These are phyloP conservation scores for Dorcoceras hygrometricum DNA, from an alignment of 257 asterid species.

Conservation along the genomic window DNA sequence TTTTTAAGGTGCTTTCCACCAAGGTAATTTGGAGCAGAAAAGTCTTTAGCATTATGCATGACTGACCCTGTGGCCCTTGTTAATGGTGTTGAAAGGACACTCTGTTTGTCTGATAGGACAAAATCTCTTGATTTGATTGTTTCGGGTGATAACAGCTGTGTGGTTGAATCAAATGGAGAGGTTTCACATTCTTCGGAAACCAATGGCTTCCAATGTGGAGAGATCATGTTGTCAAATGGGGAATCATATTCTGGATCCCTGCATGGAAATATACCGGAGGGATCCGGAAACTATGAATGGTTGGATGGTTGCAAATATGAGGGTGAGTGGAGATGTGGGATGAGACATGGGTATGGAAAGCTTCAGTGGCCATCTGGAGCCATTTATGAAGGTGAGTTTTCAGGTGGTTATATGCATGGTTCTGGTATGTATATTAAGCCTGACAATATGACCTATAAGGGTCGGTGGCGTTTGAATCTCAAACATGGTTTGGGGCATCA, in stretches of 20 bases:
- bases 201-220: slow-evolving; percentile 44
- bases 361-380: slow-evolving; percentile 84
- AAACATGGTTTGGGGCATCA: slow-evolving; percentile 96
- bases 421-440: slow-evolving; percentile 56
- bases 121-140: slow-evolving; percentile 45
- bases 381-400: slow-evolving; percentile 80
- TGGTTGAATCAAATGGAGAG: slow-evolving; percentile 45
- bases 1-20: background rate
- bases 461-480: slow-evolving; percentile 78
- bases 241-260: slow-evolving; percentile 66
- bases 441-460: slow-evolving; percentile 55
- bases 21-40: background rate
- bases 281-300: slow-evolving; percentile 75
- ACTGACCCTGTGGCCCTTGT: slow-evolving; percentile 75
- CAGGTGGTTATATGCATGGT: slow-evolving; percentile 83
- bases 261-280: slow-evolving; percentile 68
- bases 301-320: slow-evolving; percentile 82
- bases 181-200: slow-evolving; percentile 48
- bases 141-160: slow-evolving; percentile 34
- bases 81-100: slow-evolving; percentile 44
- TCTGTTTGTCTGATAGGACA: slow-evolving; percentile 57
- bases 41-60: slow-evolving; percentile 61
- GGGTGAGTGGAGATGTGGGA: slow-evolving; percentile 92
- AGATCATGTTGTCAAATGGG: slow-evolving; percentile 49
- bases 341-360: slow-evolving; percentile 84